Conservation (phyloP, 305 asterid genomes). For the Solanum hybrid region DNA sequence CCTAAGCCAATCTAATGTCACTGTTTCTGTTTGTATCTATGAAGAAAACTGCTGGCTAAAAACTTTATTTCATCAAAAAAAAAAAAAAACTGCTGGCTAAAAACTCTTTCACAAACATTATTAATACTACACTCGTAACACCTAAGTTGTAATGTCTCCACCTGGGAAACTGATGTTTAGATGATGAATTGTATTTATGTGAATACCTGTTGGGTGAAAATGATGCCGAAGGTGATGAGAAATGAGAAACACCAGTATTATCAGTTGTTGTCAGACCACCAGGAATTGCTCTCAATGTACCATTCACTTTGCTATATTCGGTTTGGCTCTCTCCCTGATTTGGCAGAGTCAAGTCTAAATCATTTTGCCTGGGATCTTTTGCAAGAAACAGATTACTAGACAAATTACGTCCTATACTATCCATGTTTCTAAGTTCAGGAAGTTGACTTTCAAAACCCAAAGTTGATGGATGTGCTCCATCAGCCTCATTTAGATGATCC, state of each 20-base stretch:
- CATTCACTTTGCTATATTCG: constrained; percentile 35
- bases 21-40: background rate
- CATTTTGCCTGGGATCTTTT: constrained; percentile 34
- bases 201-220: constrained; percentile 59
- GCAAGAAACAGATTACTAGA: constrained; percentile 31
- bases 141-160: background rate
- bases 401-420: constrained; percentile 29
- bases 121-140: background rate
- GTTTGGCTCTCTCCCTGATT: constrained; percentile 27
- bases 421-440: constrained; percentile 34
- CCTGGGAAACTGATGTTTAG: background rate
- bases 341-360: constrained; percentile 28
- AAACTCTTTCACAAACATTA: background rate
- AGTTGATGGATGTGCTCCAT: constrained; percentile 31
- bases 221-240: constrained; percentile 44
- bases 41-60: background rate
- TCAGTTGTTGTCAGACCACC: constrained; percentile 46
- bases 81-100: background rate
- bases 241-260: constrained; percentile 39
- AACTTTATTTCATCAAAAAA: background rate
- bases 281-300: constrained; percentile 35
- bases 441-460: constrained; percentile 35
- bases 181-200: background rate
- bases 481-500: constrained; percentile 35
- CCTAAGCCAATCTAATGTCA: constrained; percentile 16